These are phyloP conservation scores for Solanum piurae DNA, from an alignment of 257 asterid genomes.

Conservation along the genomic window DNA sequence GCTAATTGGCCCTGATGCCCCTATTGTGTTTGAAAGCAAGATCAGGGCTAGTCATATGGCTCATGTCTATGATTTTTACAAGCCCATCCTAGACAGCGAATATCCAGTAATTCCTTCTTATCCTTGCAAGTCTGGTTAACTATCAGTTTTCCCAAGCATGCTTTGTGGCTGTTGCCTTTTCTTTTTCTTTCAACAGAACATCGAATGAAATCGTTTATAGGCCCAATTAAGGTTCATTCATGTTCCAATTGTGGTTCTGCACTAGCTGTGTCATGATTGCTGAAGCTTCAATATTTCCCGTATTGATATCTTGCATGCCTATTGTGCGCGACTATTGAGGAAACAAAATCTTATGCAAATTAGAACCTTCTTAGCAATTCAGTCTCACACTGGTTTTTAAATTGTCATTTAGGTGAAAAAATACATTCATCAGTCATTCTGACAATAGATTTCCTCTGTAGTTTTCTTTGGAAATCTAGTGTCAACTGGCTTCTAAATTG, in stretches of 20 bases:
- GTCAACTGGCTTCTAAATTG: neutral
- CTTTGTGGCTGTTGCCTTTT: neutral
- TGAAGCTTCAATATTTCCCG: neutral
- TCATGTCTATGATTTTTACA: slow-evolving; percentile 94
- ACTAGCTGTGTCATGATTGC: neutral
- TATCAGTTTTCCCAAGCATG: neutral
- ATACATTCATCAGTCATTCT: neutral
- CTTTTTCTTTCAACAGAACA: neutral
- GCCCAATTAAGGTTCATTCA: neutral
- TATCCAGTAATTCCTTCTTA: slow-evolving; percentile 67
- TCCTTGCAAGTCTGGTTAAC: neutral
- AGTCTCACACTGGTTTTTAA: neutral
- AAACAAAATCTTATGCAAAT: neutral
- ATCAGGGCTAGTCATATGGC: slow-evolving; percentile 95
- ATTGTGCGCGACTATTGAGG: neutral
- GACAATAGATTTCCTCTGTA: neutral
- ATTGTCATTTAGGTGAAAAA: neutral
- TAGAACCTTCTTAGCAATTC: neutral
- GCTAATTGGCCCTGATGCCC: slow-evolving; percentile 98
- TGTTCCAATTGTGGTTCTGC: neutral
- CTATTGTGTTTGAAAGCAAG: slow-evolving; percentile 91
- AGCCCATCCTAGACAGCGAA: slow-evolving; percentile 98
- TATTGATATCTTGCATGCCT: neutral
- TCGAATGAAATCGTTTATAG: neutral
- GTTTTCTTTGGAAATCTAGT: neutral